Evolutionary conservation across 2,329 filamentous ascomycete genomes (phyloP), one percentile per base, ranked within the genome.

Genomic region (Clonostachys solani): DNA sequence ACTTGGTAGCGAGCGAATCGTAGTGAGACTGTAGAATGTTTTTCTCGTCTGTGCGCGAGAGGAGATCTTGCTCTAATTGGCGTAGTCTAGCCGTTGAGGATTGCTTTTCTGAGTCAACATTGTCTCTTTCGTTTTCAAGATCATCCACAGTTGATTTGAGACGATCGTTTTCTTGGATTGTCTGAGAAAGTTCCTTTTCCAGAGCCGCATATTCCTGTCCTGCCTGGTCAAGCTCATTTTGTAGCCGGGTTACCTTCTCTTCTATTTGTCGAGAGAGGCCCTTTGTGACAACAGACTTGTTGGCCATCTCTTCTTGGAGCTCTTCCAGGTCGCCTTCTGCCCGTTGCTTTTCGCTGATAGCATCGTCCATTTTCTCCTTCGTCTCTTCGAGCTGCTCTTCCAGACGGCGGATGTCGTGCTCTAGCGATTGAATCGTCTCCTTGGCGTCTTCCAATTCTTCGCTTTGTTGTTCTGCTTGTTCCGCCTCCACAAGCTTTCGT

Each of bases 221-320:
- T 16, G 74, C 68, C 50, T 68, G 68, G 48, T 81, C 78, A 6
- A 89, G 67, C 48, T 91, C 86, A 42, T 78, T 71, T 54, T 91
- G 85, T 10, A 92, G 68, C 33, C 81, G 81, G 45, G 73, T 68
- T 9, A 82, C 69, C 62, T 83, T 89, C 54, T 89, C 86, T 57
- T 92, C 86, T 16, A 89, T 76, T 64, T 92, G 87, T 33, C 86
- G 80, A 45, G 82, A 87, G 9, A 89, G 73, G 3, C 85, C 86
- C 60, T 87, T 90, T 12, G 86, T 87, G 46, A 82, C 81, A 36
- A 90, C 77, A 0, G 87, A 92, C 56, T 90, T 91, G 65, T 92
- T 85, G 18, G 86, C 78, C 77, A 91, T 81, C 56, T 91, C 87
- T 46, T 89, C 85, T 51, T 88, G 86, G 19, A 91, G 72, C 57